Percentiles rank a stretch among this genome's conserved stretches.
Conservation (phyloP, 257 asterid species). For the Handroanthus guayacan region DNA sequence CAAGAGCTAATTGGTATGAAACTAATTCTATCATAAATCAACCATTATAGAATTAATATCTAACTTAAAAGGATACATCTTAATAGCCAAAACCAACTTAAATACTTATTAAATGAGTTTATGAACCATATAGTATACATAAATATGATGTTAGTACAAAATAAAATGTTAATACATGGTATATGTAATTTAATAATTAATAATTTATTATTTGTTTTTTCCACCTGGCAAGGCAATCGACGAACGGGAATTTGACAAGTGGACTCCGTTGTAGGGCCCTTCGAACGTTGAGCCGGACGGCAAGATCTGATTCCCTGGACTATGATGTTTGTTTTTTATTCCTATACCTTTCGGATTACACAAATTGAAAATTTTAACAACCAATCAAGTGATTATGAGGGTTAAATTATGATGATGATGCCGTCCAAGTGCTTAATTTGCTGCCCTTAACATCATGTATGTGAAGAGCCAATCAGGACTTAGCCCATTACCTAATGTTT, state of each 20-base stretch:
- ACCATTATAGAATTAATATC: not conserved
- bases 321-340: not conserved
- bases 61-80: too few relatives aligned
- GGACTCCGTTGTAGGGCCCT: constrained; percentile 38
- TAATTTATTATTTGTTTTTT: not conserved
- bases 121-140: too few relatives aligned
- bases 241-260: constrained; percentile 19
- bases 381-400: not conserved
- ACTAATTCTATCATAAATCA: too few relatives aligned
- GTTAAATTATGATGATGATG: not conserved
- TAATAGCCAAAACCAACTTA: too few relatives aligned
- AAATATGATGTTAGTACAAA: too few relatives aligned
- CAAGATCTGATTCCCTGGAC: constrained; percentile 37
- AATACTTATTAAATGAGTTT: too few relatives aligned
- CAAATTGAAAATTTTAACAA: not conserved
- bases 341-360: not conserved
- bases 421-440: not conserved
- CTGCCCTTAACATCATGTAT: too few relatives aligned
- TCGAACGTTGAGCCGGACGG: constrained; percentile 46
- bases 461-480: too few relatives aligned
- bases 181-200: too few relatives aligned
- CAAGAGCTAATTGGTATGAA: not conserved
- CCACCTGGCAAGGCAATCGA: constrained; percentile 34
- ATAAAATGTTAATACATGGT: too few relatives aligned
- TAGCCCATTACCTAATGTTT: too few relatives aligned